Evolutionary conservation across 345 rosid genomes (phyloP), one percentile per base, ranked within the genome.

Genomic region (Aegle marmelos): DNA sequence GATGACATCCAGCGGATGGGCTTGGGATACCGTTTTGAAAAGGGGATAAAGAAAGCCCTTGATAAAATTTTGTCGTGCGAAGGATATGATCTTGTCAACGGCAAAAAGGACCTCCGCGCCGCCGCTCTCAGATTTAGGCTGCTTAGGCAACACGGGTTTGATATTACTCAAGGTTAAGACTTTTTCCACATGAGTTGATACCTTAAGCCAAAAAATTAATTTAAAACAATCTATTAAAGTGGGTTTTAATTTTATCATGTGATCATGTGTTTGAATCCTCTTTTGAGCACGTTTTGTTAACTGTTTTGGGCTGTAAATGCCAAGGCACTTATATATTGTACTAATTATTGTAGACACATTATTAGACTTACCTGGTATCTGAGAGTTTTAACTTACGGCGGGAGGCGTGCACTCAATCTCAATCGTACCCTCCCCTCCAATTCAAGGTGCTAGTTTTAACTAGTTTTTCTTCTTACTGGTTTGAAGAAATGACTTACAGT

Each of bases 1-100:
- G 90, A 89, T 61, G 88, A 83, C 56, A 74, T 89, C 36, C 84
- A 86, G 66, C 78, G 89, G 57, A 33, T 84, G 68, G 90, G 90
- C 0, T 75, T 89, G 54, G 72, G 80, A 1, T 34, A 84, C 25
- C 78, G 82, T 2, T 86, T 89, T 24, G 50, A 84, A 33, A 71
- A 27, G 13, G 90, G 83, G 62, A 84, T 86, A 65, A 37, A 8
- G 37, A 66, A 5, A 17, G 82, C 76, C 57, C 80, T 89, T 62
- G 28, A 72, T 9, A 78, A 30, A 58, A 48, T 79, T 66, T 9
- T n/a, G 19, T 68, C 41, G 9, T 50, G 4, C 7, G 78, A 68
- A 16, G 68, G 9, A 13, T 24, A 67, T n/a, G 6, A 4, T 21
- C 1, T 0, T 1, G 73, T n/a, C 28, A 30, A 28, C 28, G 48